Conservation (phyloP, 257 asterid genomes). For the Rhazya stricta region DNA sequence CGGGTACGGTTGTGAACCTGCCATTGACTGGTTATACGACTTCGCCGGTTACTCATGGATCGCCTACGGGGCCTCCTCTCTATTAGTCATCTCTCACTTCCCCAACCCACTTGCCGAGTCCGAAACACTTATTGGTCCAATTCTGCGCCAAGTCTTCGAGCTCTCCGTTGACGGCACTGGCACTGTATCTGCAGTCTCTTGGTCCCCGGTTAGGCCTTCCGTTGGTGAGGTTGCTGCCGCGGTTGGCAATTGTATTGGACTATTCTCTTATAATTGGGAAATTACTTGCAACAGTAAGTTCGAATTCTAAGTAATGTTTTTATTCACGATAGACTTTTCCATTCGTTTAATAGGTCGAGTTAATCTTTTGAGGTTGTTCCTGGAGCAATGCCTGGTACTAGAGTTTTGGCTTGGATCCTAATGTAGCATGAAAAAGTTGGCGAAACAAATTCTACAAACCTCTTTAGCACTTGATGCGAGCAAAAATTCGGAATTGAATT, state of each 20-base stretch:
- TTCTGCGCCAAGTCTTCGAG: constrained; percentile 74
- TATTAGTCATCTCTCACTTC: constrained; percentile 75
- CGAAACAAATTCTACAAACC: not conserved
- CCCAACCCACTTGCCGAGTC: constrained; percentile 68
- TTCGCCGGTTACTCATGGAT: constrained; percentile 84
- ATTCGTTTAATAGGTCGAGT: not conserved
- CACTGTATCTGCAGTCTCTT: constrained; percentile 57
- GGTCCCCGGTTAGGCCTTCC: constrained; percentile 83
- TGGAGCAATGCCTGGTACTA: not conserved
- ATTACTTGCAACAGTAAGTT: constrained; percentile 49
- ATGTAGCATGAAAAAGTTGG: not conserved
- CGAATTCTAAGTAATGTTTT: not conserved
- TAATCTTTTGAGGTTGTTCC: not conserved
- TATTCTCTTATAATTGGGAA: constrained; percentile 45
- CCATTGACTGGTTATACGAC: constrained; percentile 65
- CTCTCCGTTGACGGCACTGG: constrained; percentile 44
- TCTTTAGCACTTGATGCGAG: not conserved
- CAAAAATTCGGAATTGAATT: not conserved
- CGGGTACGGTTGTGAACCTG: constrained; percentile 40
- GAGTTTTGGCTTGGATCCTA: not conserved
- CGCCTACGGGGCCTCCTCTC: constrained; percentile 85
- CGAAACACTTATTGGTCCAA: constrained; percentile 59
- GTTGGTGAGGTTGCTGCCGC: constrained; percentile 78
- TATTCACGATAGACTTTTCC: not conserved
- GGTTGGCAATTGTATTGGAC: constrained; percentile 43